Percentiles rank a stretch among this genome's conserved stretches.
Conservation (phyloP, 169 alveolate species). For the Prorocentrum cordatum region DNA sequence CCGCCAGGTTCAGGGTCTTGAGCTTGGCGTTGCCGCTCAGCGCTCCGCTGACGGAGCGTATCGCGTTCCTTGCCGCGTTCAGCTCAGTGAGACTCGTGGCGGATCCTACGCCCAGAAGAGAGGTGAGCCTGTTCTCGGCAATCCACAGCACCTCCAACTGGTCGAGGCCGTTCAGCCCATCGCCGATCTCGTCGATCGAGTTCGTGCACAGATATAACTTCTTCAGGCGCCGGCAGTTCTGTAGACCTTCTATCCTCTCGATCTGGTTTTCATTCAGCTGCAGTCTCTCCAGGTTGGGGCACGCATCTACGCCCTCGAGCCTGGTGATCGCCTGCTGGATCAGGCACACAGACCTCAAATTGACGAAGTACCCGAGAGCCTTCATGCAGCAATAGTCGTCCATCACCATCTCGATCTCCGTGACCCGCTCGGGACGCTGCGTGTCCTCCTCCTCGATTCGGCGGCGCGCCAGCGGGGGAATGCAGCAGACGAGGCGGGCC, state of each 20-base stretch:
- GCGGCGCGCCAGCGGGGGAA: too few relatives aligned
- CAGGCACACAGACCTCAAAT: neutral
- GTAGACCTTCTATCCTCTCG: neutral
- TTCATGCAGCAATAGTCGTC: neutral
- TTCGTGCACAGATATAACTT: neutral
- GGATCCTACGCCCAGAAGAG: neutral
- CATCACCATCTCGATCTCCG: neutral
- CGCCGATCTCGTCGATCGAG: neutral
- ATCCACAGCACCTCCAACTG: neutral
- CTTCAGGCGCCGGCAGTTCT: neutral
- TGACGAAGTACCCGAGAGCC: neutral
- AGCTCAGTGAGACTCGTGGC: neutral
- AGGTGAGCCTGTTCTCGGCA: neutral
- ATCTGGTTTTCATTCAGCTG: neutral
- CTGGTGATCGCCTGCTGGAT: neutral
- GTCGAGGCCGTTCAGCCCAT: neutral
- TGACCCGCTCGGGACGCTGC: neutral
- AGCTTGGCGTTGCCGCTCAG: neutral
- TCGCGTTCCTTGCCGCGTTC: neutral
- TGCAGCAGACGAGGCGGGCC: too few relatives aligned
- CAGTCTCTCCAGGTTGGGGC: neutral
- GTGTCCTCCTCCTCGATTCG: neutral
- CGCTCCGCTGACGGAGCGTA: neutral
- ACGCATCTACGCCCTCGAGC: neutral
- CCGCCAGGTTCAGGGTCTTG: neutral